These are phyloP conservation scores for Begonia masoniana DNA, from an alignment of 306 rosid species.

Conservation along the genomic window DNA sequence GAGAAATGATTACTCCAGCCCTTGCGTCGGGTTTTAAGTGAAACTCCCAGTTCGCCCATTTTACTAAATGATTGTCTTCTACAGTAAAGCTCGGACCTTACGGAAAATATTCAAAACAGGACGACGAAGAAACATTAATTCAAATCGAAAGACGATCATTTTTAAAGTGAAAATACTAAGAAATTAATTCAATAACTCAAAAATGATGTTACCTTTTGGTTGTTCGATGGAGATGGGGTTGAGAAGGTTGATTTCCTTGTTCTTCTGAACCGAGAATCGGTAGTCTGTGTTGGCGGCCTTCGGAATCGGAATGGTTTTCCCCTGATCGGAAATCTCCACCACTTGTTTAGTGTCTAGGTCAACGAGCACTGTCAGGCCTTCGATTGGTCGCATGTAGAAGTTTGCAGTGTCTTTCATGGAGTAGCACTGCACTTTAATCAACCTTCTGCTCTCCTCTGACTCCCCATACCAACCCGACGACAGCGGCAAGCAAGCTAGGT, in stretches of 20 bases:
- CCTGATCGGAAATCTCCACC: slow-evolving; percentile 43
- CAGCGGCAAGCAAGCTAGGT: slow-evolving; percentile 51
- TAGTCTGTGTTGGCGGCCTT: slow-evolving; percentile 59
- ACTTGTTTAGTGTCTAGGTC: slow-evolving; percentile 48
- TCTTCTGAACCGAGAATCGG: slow-evolving; percentile 43
- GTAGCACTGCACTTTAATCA: slow-evolving; percentile 75
- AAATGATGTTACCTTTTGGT: slow-evolving; percentile 15
- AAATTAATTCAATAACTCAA: no score
- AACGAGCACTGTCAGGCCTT: slow-evolving; percentile 61
- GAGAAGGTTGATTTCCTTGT: slow-evolving; percentile 19
- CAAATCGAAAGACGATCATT: no score
- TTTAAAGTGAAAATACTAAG: no score
- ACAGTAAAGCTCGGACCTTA: slow-evolving; percentile 59
- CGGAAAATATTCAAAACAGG: no score
- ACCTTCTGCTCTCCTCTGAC: slow-evolving; percentile 34
- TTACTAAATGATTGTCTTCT: slow-evolving; percentile 48
- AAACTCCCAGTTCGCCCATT: slow-evolving; percentile 91
- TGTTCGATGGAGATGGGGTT: slow-evolving; percentile 88
- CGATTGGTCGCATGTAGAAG: slow-evolving; percentile 89
- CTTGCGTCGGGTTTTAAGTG: slow-evolving; percentile 65
- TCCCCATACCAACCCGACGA: slow-evolving; percentile 74
- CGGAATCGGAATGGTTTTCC: slow-evolving; percentile 47
- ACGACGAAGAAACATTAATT: no score
- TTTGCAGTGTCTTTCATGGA: slow-evolving; percentile 58
- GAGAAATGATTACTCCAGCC: slow-evolving; percentile 52